phyloP scores from a whole-genome alignment of 2,329 filamentous ascomycete genomes.

The Aphanocladium album region DNA sequence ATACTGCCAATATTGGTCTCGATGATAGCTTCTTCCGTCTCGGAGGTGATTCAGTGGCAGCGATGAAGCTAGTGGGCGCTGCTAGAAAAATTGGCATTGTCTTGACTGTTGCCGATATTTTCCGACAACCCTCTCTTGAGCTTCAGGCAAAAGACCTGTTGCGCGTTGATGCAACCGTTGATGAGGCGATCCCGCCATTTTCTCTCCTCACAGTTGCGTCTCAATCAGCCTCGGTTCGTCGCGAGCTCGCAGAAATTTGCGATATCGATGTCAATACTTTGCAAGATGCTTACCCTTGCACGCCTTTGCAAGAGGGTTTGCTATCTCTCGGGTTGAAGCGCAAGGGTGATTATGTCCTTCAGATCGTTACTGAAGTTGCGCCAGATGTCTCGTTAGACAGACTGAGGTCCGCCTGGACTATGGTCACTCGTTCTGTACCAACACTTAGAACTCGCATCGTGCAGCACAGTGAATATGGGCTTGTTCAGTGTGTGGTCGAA shows the following conservation, averaged over 20 bases:
- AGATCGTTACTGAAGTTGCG: neutral
- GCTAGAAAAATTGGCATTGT: neutral
- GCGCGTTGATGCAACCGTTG: neutral
- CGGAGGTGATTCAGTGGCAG: neutral
- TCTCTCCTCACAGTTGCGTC: neutral
- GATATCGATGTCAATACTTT: neutral
- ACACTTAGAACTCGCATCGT: neutral
- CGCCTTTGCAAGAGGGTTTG: neutral
- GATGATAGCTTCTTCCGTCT: slow-evolving; percentile 2
- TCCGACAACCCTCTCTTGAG: neutral
- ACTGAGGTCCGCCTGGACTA: neutral
- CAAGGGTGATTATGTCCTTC: neutral
- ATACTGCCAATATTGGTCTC: neutral
- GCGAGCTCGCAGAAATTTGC: neutral
- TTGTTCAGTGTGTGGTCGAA: neutral
- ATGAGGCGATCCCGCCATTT: neutral
- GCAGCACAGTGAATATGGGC: neutral
- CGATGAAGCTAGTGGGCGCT: neutral
- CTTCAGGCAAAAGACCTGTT: neutral
- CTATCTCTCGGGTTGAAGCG: neutral
- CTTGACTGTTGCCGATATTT: neutral
- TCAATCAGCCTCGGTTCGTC: neutral
- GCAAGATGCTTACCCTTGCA: neutral
- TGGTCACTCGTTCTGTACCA: neutral
- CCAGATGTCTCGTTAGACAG: neutral